A percentile compares a stretch with the other conserved stretches of the same genome.
Conservation (phyloP, 163 green algal species). For the Coccomyxa subellipsoidea region DNA sequence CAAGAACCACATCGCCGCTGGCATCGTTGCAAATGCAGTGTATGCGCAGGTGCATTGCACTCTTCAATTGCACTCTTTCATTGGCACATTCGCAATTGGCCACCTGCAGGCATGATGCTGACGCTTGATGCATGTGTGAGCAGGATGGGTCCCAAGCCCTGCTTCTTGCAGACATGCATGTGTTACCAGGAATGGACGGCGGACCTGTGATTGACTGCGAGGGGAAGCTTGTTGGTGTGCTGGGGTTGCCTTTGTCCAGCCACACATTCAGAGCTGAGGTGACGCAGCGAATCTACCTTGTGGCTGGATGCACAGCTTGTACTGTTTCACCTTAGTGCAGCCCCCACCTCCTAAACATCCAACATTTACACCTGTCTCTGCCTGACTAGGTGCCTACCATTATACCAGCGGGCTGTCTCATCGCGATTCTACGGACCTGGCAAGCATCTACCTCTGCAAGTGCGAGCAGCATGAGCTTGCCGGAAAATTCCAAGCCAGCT, state of each 20-base stretch:
- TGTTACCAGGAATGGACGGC: slow-evolving; percentile 55
- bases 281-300: not conserved
- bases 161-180: slow-evolving; percentile 31
- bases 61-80: too few species aligned
- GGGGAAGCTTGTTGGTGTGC: slow-evolving; percentile 20
- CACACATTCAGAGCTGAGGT: slow-evolving; percentile 12
- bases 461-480: not conserved
- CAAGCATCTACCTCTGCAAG: not conserved
- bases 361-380: too few species aligned
- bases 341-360: too few species aligned
- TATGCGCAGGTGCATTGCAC: not conserved
- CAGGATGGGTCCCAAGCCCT: slow-evolving; percentile 12
- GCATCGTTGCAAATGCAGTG: not conserved
- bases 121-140: not conserved
- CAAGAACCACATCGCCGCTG: not conserved
- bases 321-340: too few species aligned
- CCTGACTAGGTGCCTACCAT: not conserved
- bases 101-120: not conserved
- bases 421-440: not conserved
- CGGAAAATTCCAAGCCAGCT: not conserved
- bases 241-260: slow-evolving; percentile 18
- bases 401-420: not conserved
- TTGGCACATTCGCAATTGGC: too few species aligned
- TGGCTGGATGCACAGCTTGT: too few species aligned
- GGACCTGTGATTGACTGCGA: slow-evolving; percentile 16